phyloP scores from a whole-genome alignment of 2,329 filamentous ascomycete species.

The Cordyceps tenuipes region DNA sequence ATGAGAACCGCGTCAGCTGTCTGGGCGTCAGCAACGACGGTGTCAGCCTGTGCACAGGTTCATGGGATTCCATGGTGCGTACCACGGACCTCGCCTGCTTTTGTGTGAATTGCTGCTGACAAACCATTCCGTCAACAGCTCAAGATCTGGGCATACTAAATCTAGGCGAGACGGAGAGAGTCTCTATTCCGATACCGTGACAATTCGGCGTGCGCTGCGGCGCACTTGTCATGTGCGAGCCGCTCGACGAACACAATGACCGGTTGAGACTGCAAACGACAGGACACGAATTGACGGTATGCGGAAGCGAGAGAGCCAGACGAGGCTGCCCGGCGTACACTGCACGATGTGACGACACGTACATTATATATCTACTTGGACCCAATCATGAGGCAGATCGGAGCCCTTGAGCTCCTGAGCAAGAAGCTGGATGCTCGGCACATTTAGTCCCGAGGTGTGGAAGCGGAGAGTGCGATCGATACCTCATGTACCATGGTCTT shows the following conservation, averaged over 20 bases:
- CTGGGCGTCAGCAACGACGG: slow-evolving; percentile 97
- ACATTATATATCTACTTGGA: slow-evolving; percentile 21
- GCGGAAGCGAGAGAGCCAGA: slow-evolving; percentile 5
- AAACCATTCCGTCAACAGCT: slow-evolving; percentile 42
- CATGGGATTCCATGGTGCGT: slow-evolving; percentile 97
- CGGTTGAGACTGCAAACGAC: not conserved
- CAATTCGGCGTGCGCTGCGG: slow-evolving; percentile 6
- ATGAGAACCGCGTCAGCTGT: slow-evolving; percentile 98
- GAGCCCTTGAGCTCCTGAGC: not conserved
- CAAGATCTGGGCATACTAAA: slow-evolving; percentile 79
- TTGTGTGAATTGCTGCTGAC: slow-evolving; percentile 26
- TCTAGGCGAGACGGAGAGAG: slow-evolving; percentile 16
- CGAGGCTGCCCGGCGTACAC: slow-evolving; percentile 28
- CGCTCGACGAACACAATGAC: not conserved
- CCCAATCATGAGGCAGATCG: slow-evolving; percentile 8
- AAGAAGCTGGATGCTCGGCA: slow-evolving; percentile 2
- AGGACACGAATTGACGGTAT: slow-evolving; percentile 6
- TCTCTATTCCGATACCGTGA: slow-evolving; percentile 22
- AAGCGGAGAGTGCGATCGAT: slow-evolving; percentile 28
- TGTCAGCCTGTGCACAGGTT: slow-evolving; percentile 97
- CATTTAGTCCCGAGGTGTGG: not conserved
- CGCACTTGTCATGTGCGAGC: not conserved
- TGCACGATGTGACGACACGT: slow-evolving; percentile 33
- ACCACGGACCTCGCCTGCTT: not conserved
- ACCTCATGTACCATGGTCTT: slow-evolving; percentile 21